Evolutionary conservation across 495 filamentous ascomycete species (phyloP).

Genomic region (Neurospora discreta): DNA sequence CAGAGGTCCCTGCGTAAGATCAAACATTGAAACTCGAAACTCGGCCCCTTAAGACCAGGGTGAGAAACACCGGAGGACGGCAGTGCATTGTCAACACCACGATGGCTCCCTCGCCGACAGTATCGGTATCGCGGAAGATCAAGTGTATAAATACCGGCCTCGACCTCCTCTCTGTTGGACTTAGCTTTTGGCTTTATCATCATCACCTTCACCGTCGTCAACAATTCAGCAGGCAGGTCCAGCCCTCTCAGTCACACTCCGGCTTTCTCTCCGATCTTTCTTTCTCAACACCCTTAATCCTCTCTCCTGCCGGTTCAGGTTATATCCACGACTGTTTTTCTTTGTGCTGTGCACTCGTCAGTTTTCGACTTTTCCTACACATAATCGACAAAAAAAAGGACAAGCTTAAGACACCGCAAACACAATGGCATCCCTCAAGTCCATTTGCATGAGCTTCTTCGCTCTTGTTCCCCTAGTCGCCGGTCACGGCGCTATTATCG

Average conservation of each 20-base stretch:
- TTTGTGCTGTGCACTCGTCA: neutral
- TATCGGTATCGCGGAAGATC: neutral
- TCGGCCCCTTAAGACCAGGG: neutral
- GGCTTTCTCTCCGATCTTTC: neutral
- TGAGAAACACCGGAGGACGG: neutral
- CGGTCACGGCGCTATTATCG: slow-evolving; percentile 39
- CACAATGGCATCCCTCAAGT: slow-evolving; percentile 23
- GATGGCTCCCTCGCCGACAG: neutral
- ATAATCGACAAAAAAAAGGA: neutral
- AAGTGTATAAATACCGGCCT: neutral
- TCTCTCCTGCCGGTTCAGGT: slow-evolving; percentile 18
- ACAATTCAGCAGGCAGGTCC: neutral
- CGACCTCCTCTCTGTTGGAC: neutral
- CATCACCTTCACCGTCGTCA: neutral
- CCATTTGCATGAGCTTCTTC: slow-evolving; percentile 15
- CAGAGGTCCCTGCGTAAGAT: neutral
- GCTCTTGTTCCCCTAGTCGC: slow-evolving; percentile 27
- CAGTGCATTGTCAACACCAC: neutral
- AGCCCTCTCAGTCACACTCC: neutral
- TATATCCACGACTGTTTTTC: neutral
- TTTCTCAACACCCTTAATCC: neutral
- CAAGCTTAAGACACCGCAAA: neutral
- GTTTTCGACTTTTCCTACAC: neutral
- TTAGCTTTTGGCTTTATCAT: neutral
- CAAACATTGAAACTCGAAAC: neutral